Conservation (phyloP, 2,329 filamentous ascomycete species). For the Chaetothyriales sp. region DNA sequence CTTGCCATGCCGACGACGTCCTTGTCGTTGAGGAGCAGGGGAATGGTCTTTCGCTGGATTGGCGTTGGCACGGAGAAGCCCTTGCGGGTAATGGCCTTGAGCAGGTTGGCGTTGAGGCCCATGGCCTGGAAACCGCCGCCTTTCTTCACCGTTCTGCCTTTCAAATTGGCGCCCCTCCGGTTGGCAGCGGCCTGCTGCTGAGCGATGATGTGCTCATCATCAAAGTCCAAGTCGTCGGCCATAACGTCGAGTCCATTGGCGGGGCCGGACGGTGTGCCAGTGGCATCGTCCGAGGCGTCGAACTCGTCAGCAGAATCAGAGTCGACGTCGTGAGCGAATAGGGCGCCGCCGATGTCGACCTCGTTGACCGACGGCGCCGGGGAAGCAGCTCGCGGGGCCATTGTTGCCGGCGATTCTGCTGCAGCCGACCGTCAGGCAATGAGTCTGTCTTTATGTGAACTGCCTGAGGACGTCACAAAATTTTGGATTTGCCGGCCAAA, state of each 20-base stretch:
- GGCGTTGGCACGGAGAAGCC: constrained; percentile 93
- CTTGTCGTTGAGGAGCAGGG: constrained; percentile 72
- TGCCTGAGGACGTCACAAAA: neutral
- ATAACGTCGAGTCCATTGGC: constrained; percentile 25
- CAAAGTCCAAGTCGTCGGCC: constrained; percentile 38
- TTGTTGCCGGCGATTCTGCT: neutral
- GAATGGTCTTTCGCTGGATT: constrained; percentile 94
- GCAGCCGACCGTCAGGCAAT: neutral
- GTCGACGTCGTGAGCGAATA: constrained; percentile 52
- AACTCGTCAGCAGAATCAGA: constrained; percentile 31
- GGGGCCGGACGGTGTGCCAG: constrained; percentile 23
- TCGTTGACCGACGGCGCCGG: constrained; percentile 80
- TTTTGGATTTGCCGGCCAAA: neutral
- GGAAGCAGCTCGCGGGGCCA: constrained; percentile 43
- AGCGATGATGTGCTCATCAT: constrained; percentile 82
- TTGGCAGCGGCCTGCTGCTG: constrained; percentile 76
- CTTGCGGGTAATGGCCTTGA: constrained; percentile 85
- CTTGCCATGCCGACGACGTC: constrained; percentile 99
- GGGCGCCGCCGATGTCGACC: constrained; percentile 70
- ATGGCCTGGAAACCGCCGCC: constrained; percentile 94
- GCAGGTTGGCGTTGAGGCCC: constrained; percentile 67
- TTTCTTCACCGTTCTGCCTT: constrained; percentile 80
- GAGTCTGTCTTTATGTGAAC: too few relatives aligned
- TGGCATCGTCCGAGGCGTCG: constrained; percentile 19
- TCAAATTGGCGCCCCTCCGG: constrained; percentile 67